Evolutionary conservation across 768 basidiomycete species (phyloP), one percentile per base, ranked within the genome.

Genomic region (Trametes villosa): DNA sequence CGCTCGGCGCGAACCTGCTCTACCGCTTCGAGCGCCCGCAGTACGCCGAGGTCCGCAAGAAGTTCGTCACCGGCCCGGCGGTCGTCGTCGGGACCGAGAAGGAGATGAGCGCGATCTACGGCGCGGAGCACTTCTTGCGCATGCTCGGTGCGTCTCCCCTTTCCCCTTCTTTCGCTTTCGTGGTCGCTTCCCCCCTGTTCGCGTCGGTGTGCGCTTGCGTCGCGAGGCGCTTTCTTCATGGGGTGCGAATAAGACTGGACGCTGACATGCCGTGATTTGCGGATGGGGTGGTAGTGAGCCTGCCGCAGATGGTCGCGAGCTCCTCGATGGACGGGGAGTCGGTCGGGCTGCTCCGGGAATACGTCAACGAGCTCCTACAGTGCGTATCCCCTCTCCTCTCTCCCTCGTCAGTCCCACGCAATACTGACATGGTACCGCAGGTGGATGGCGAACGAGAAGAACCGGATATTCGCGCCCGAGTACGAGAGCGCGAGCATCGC

Each of bases 1-100:
- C 94, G 0, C 82, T 93, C 1, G 91, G 96, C 5, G 86, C 89
- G 57, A 95, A 92, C 73, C 82, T 99, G 27, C 81, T 98, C 4
- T 99, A 98, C 70, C 88, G 94, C 20, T 95, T 96, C 65, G 96
- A 99, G 73, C 85, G 96, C n/a, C 86, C 86, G 7, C 96, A 98
- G 72, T 98, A 96, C 63, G 87, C 89, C 6, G 86, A 89, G 48
- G 82, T 92, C 24, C 83, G 91, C 44, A 86, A 88, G 68, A 74
- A 76, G 62, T 92, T 87, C 65, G 84, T 87, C 62, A 92, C 91
- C 8, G 91, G 89, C 1, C 86, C 81, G 48, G 82, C 86, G 50
- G 89, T 92, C 27, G 75, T 82, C 50, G 78, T 88, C 12, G 83
- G 79, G 6, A 79, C 86, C 62, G 92, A 93, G 70, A 89, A 86